Percentiles rank a stretch among this genome's conserved stretches.
phyloP scores from a whole-genome alignment of 768 basidiomycete species.

The Rhizopogon salebrosus region DNA sequence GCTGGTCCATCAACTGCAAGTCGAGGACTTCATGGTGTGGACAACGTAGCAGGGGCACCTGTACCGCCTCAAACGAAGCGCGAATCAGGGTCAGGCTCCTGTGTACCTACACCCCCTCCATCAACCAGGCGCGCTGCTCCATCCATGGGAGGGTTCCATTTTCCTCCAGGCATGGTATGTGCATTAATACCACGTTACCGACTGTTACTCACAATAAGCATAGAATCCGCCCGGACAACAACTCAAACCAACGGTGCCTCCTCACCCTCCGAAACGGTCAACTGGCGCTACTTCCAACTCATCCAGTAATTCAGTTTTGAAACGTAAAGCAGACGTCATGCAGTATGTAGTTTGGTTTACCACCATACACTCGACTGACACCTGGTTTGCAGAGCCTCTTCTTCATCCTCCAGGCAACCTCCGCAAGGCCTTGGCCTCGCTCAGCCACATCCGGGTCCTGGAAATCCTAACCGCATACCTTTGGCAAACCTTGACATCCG shows the following conservation, averaged over 20 bases:
- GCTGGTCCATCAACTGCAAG: not conserved
- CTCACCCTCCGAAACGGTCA: slow-evolving; percentile 8
- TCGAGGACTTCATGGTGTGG: not conserved
- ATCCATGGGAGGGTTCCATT: slow-evolving; percentile 46
- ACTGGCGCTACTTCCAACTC: slow-evolving; percentile 5
- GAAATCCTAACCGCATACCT: slow-evolving; percentile 13
- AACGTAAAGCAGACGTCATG: slow-evolving; percentile 31
- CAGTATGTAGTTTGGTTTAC: slow-evolving; percentile 20
- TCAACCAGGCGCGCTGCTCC: slow-evolving; percentile 24
- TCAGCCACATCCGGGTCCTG: slow-evolving; percentile 22
- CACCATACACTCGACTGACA: not conserved
- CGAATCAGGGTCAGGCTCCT: not conserved
- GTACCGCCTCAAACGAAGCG: not conserved
- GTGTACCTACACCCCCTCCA: not conserved
- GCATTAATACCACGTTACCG: not conserved
- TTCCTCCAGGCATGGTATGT: slow-evolving; percentile 42
- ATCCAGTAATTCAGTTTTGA: slow-evolving; percentile 15
- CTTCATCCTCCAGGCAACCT: slow-evolving; percentile 15
- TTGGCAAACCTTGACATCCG: slow-evolving; percentile 30
- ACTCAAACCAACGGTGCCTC: slow-evolving; percentile 1
- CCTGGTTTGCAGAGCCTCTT: slow-evolving; percentile 12
- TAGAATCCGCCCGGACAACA: slow-evolving; percentile 11
- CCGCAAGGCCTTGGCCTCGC: slow-evolving; percentile 36
- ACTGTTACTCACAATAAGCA: not conserved
- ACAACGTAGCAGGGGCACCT: not conserved